Evolutionary conservation across 768 basidiomycete genomes (phyloP).

Genomic region (Podaxis sp.): DNA sequence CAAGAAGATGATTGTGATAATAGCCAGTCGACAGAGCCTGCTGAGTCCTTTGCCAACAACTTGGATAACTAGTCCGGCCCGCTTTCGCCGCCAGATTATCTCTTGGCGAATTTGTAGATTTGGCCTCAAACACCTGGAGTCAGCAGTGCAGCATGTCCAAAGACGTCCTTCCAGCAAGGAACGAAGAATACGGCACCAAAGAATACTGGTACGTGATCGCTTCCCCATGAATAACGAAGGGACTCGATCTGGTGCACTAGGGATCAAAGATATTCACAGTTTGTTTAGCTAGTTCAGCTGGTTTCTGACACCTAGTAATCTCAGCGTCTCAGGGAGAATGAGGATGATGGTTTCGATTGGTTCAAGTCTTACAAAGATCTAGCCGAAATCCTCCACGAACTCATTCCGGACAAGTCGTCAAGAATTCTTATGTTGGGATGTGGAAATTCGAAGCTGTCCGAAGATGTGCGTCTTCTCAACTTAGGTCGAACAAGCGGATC

Average conservation of each 20-base stretch:
- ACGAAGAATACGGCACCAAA: conserved; percentile 67
- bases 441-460: conserved; percentile 79
- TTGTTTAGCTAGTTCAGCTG: conserved; percentile 22
- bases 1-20: no score
- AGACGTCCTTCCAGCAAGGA: conserved; percentile 53
- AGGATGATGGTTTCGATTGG: conserved; percentile 76
- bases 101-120: no score
- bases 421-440: conserved; percentile 81
- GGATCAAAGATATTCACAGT: conserved; percentile 73
- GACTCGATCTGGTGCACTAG: conserved; percentile 32
- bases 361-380: conserved; percentile 82
- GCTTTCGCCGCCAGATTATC: no score
- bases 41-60: no score
- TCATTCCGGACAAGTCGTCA: conserved; percentile 61
- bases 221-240: neutral
- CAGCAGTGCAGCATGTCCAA: conserved; percentile 9
- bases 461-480: conserved; percentile 54
- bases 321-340: conserved; percentile 45
- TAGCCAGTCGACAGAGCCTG: no score
- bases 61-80: no score
- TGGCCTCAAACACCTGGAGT: no score
- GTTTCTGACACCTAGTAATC: conserved; percentile 1
- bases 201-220: conserved; percentile 59
- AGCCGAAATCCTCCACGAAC: conserved; percentile 54
- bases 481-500: neutral